Percentiles rank a stretch among this genome's conserved stretches.
Evolutionary conservation across 2,329 filamentous ascomycete species (phyloP).

Genomic region (Calonectria montana): DNA sequence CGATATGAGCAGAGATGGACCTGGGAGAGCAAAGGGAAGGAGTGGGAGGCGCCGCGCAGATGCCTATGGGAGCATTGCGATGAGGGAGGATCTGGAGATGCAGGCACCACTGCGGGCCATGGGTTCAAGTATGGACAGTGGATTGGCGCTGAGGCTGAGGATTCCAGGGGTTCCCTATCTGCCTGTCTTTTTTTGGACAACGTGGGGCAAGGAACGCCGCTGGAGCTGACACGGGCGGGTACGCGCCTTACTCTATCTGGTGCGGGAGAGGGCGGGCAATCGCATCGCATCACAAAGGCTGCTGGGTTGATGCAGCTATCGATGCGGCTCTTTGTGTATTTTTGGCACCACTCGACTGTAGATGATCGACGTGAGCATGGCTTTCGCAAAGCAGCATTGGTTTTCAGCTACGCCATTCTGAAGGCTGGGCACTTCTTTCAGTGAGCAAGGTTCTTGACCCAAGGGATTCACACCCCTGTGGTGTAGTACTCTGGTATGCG

Average conservation of each 20-base stretch:
- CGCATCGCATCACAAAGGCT: background rate
- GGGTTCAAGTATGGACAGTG: conserved; percentile 5
- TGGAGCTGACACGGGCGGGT: background rate
- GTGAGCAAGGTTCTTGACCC: background rate
- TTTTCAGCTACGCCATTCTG: background rate
- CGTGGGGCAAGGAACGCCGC: background rate
- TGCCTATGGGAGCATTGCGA: conserved; percentile 4
- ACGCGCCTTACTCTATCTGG: conserved; percentile 4
- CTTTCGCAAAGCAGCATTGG: background rate
- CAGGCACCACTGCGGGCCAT: background rate
- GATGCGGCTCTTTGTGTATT: background rate
- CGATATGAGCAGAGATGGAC: background rate
- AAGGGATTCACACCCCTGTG: background rate
- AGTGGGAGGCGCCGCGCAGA: background rate
- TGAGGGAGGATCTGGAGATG: background rate
- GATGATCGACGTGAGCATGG: background rate
- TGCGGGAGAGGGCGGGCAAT: background rate
- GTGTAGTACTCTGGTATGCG: background rate
- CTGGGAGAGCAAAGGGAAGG: background rate
- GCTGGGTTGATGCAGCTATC: background rate
- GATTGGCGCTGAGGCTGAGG: background rate
- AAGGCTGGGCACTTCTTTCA: background rate
- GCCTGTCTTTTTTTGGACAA: background rate
- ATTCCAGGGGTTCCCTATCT: background rate
- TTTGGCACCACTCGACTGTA: no score